Evolutionary conservation across 208 protist species (phyloP).

Genomic region (Acanthamoeba comandoni): DNA sequence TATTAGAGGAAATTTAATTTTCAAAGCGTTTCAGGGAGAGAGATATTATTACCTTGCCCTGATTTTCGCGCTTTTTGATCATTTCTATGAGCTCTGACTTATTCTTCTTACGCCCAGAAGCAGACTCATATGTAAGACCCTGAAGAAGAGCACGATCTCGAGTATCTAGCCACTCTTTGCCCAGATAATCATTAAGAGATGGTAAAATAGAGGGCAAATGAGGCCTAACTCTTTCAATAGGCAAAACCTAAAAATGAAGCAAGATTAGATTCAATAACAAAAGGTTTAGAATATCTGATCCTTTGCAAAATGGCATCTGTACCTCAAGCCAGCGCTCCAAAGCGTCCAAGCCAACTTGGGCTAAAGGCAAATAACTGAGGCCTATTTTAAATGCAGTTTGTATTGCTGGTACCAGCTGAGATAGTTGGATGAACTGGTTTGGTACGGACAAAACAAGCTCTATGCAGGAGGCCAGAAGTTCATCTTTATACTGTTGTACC

Average conservation of each 20-base stretch:
- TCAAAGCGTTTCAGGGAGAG: constrained; percentile 5
- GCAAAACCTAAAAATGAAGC: constrained; percentile 57
- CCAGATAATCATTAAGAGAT: constrained; percentile 81
- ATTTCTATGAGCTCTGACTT: constrained; percentile 29
- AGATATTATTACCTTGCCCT: constrained; percentile 3
- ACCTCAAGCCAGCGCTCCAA: constrained; percentile 83
- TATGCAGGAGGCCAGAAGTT: constrained; percentile 65
- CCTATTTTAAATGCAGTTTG: constrained; percentile 81
- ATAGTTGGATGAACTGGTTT: constrained; percentile 69
- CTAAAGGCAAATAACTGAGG: constrained; percentile 84
- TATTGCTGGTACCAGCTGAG: constrained; percentile 74
- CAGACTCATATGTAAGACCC: constrained; percentile 56
- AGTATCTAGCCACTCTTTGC: constrained; percentile 61
- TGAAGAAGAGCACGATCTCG: neutral
- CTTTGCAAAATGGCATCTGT: neutral
- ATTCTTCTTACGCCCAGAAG: neutral
- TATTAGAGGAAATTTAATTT: constrained; percentile 62
- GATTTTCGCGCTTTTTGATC: neutral
- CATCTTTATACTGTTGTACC: constrained; percentile 72
- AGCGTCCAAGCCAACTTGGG: constrained; percentile 79
- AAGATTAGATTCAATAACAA: constrained; percentile 2
- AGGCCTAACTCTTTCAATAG: constrained; percentile 49
- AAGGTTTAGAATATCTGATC: neutral
- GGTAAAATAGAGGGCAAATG: constrained; percentile 79
- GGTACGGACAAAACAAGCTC: constrained; percentile 68